Evolutionary conservation across 2,329 filamentous ascomycete species (phyloP), one percentile per base, ranked within the genome.

Genomic region (Lasiodiplodia hormozganensis): DNA sequence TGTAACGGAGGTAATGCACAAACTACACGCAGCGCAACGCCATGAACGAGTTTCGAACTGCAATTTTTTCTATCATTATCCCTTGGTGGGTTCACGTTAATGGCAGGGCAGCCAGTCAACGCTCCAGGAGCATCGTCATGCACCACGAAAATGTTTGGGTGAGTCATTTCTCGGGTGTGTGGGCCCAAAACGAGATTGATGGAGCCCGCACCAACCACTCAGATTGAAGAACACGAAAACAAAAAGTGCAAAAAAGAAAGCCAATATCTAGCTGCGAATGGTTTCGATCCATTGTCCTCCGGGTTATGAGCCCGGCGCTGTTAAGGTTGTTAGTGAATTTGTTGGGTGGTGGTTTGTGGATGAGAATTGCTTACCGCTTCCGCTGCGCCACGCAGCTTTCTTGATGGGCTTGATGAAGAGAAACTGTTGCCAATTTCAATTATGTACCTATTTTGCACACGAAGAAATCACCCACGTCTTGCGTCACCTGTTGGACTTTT

Each of bases 271-370:
- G 62, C 62, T 65, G 62, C 62, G 62, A 65, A 65, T 71, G 73
- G 73, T 75, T 75, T 75, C 73, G 73, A 75, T 75, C 73, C 73
- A 71, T 68, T 72, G 73, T 74, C 73, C 73, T 75, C 73, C 73
- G 73, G 73, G 73, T 75, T 75, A 75, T 75, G 73, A 75, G 73
- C 73, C 73, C 73, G 73, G 73, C 73, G 73, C 62, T 62, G 3
- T 23, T 12, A 21, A 34, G 40, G 11, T 62, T 36, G 18, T 62
- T 62, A 62, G 58, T 65, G 49, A 0, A 28, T 62, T 64, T 43
- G 49, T 53, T 65, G 11, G 3, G 23, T 60, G 4, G 28, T 5
- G 18, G 3, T 28, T 8, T 8, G 21, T 16, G 7, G 3, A 23
- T 54, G 62, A 53, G 62, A 38, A 7, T 25, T 38, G 34, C 62